These are phyloP conservation scores for sunflower (Helianthus annuus) DNA, from an alignment of 129 eudicot genomes.

Conservation along the genomic window DNA sequence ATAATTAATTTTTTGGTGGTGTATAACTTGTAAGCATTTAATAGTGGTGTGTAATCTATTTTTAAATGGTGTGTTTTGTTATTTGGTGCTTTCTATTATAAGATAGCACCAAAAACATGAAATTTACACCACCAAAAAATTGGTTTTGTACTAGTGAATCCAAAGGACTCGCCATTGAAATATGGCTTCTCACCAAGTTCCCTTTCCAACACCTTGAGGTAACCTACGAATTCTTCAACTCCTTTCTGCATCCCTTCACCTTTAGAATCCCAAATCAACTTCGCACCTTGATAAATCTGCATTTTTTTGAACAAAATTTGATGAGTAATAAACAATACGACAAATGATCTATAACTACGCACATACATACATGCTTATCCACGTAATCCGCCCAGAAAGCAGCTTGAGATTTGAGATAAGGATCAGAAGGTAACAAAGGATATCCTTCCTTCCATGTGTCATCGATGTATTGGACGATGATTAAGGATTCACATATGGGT, in stretches of 20 bases:
- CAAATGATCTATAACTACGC: too few species aligned
- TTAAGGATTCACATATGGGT: background rate
- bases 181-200: slow-evolving; percentile 18
- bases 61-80: too few species aligned
- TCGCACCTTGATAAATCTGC: slow-evolving; percentile 12
- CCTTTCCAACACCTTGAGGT: slow-evolving; percentile 10
- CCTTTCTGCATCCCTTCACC: slow-evolving; percentile 24
- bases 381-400: background rate
- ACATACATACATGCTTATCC: too few species aligned
- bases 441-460: slow-evolving; percentile 24
- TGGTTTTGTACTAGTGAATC: too few species aligned
- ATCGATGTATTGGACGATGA: slow-evolving; percentile 24
- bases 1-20: too few species aligned
- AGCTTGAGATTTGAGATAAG: slow-evolving; percentile 28
- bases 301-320: background rate
- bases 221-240: slow-evolving; percentile 1
- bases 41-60: too few species aligned
- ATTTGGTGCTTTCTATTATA: too few species aligned
- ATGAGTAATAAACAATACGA: background rate
- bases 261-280: slow-evolving; percentile 7
- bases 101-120: too few species aligned
- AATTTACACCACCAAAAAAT: too few species aligned
- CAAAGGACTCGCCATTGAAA: slow-evolving; percentile 23
- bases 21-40: too few species aligned
- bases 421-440: slow-evolving; percentile 25